phyloP scores from a whole-genome alignment of 2,329 filamentous ascomycete genomes.

The Aspergillus sp. region DNA sequence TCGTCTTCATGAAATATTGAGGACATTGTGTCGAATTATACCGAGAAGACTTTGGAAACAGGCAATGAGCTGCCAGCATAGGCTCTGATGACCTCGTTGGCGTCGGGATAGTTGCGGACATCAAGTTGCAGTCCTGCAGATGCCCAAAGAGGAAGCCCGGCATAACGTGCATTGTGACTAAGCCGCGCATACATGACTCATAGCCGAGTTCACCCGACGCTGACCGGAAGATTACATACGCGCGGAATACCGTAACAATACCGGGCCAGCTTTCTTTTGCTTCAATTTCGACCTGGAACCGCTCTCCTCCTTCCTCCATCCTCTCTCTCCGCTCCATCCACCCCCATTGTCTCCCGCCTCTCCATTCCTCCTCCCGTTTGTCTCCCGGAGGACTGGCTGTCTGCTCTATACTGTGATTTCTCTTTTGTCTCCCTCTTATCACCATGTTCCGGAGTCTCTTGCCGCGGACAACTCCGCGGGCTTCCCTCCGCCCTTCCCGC shows the following conservation, averaged over 20 bases:
- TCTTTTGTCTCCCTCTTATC: constrained; percentile 15
- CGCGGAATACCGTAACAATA: background rate
- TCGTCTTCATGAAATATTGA: too few species aligned
- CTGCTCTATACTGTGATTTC: constrained; percentile 17
- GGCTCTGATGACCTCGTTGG: too few species aligned
- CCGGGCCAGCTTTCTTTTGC: background rate
- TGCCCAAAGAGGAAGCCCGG: too few species aligned
- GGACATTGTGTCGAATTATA: too few species aligned
- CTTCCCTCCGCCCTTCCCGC: constrained; percentile 29
- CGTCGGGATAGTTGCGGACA: too few species aligned
- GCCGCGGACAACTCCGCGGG: constrained; percentile 41
- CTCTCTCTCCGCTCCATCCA: constrained; percentile 12
- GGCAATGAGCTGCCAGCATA: too few species aligned
- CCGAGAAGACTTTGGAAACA: too few species aligned
- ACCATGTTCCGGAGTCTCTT: constrained; percentile 46
- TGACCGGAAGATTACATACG: background rate
- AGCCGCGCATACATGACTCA: too few species aligned
- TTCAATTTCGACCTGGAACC: constrained; percentile 1
- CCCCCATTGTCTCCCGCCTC: constrained; percentile 5
- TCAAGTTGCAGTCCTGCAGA: too few species aligned
- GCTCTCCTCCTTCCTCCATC: constrained; percentile 11
- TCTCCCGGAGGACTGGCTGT: constrained; percentile 19
- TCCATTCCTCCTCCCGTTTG: background rate
- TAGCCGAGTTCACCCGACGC: background rate
- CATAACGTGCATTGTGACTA: too few species aligned